A percentile compares a stretch with the other conserved stretches of the same genome.
Conservation (phyloP, 257 asterid genomes). For the Nicotiana obtusifolia region DNA sequence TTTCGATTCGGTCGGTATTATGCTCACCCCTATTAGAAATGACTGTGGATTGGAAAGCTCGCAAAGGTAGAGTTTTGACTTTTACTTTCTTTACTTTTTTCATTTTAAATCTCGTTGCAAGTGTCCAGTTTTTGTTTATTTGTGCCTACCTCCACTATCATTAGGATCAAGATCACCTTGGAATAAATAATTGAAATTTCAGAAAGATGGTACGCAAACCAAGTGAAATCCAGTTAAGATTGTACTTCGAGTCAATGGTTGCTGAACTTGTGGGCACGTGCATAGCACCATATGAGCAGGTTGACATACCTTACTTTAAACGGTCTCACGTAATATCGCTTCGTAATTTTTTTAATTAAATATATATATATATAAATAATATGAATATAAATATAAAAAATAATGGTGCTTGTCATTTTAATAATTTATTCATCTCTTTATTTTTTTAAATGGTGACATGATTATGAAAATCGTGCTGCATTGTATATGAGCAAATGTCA, state of each 20-base stretch:
- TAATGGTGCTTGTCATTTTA: no score
- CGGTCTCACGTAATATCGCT: fast-evolving
- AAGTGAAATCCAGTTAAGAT: background rate
- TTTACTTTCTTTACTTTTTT: background rate
- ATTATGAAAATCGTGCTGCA: no score
- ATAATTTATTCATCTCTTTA: no score
- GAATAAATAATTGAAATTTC: background rate
- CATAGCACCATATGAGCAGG: background rate
- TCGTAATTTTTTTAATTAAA: no score
- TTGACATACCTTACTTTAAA: fast-evolving
- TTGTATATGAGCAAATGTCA: background rate
- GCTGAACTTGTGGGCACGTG: background rate
- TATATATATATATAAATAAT: no score
- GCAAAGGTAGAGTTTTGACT: background rate
- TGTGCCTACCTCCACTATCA: background rate
- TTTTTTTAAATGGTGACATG: no score
- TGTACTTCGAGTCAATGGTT: background rate
- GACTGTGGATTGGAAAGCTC: no score
- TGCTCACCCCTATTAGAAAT: no score
- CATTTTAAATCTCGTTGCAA: background rate
- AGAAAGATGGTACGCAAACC: background rate
- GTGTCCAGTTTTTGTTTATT: background rate
- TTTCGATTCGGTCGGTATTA: no score
- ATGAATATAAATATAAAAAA: no score
- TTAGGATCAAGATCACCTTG: background rate